Conservation (phyloP, 805 yeast species). For the Yarrowia alimentaria region DNA sequence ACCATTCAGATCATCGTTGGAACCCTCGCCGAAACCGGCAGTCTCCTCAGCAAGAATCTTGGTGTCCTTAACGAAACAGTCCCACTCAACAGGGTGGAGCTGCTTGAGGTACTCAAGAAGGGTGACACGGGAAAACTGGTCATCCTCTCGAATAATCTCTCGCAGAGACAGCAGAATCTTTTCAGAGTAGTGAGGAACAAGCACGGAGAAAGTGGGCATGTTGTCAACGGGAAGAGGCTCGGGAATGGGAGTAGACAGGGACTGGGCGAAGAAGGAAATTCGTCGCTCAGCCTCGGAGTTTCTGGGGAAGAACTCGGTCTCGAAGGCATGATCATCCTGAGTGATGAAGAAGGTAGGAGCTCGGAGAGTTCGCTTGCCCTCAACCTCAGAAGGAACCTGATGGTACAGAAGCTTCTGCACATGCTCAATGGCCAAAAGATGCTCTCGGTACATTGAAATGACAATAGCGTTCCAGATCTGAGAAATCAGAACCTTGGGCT, state of each 20-base stretch:
- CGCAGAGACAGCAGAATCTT: slow-evolving; percentile 89
- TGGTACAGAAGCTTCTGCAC: slow-evolving; percentile 96
- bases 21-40: slow-evolving; percentile 63
- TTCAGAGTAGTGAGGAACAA: slow-evolving; percentile 95
- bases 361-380: slow-evolving; percentile 96
- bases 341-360: slow-evolving; percentile 99
- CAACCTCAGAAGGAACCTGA: slow-evolving; percentile 97
- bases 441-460: slow-evolving; percentile 99
- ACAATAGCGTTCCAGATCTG: slow-evolving; percentile 99
- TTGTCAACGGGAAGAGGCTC: slow-evolving; percentile 99
- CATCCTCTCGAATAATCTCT: slow-evolving; percentile 96
- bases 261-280: slow-evolving; percentile 98
- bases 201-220: slow-evolving; percentile 98
- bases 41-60: slow-evolving; percentile 93
- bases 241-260: slow-evolving; percentile 96
- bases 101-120: slow-evolving; percentile 91
- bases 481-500: slow-evolving; percentile 95
- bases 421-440: slow-evolving; percentile 94
- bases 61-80: slow-evolving; percentile 93
- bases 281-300: slow-evolving; percentile 99
- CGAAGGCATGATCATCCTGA: slow-evolving; percentile 92
- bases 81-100: slow-evolving; percentile 96
- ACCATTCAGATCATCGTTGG: slow-evolving; percentile 43
- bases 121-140: slow-evolving; percentile 92
- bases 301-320: slow-evolving; percentile 94